A percentile compares a stretch with the other conserved stretches of the same genome.
Conservation (phyloP, 164 flowering plant genomes). For the Berberis thunbergii region DNA sequence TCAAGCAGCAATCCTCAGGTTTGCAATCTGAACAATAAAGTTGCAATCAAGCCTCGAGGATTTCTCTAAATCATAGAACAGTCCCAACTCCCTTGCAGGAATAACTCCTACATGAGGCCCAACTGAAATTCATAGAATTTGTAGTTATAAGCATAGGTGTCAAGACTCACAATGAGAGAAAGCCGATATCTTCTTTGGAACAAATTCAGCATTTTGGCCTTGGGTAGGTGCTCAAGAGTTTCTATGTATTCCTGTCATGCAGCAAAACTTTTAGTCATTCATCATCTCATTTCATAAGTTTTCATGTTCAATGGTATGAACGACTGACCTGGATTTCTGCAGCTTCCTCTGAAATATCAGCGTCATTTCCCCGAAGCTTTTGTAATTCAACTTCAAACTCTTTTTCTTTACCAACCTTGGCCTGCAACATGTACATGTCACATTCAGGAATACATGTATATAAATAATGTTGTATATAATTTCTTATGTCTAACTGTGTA, state of each 20-base stretch:
- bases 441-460: too few relatives aligned
- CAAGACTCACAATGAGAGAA: conserved; percentile 47
- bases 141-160: too few relatives aligned
- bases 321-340: conserved; percentile 56
- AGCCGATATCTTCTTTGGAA: conserved; percentile 59
- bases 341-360: conserved; percentile 63
- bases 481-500: background rate
- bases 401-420: conserved; percentile 50
- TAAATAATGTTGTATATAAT: too few relatives aligned
- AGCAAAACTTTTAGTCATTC: conserved; percentile 6
- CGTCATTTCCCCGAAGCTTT: conserved; percentile 67
- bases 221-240: conserved; percentile 56
- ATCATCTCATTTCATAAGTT: background rate
- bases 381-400: conserved; percentile 57
- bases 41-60: too few relatives aligned
- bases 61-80: too few relatives aligned
- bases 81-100: too few relatives aligned
- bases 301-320: background rate
- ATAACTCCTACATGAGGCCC: too few relatives aligned
- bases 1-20: too few relatives aligned
- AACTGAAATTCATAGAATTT: too few relatives aligned
- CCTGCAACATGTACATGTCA: conserved; percentile 27
- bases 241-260: conserved; percentile 60
- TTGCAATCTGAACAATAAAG: too few relatives aligned
- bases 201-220: conserved; percentile 60